phyloP scores from a whole-genome alignment of 1,139 yeast species.

The Magnusiomyces suaveolens region DNA sequence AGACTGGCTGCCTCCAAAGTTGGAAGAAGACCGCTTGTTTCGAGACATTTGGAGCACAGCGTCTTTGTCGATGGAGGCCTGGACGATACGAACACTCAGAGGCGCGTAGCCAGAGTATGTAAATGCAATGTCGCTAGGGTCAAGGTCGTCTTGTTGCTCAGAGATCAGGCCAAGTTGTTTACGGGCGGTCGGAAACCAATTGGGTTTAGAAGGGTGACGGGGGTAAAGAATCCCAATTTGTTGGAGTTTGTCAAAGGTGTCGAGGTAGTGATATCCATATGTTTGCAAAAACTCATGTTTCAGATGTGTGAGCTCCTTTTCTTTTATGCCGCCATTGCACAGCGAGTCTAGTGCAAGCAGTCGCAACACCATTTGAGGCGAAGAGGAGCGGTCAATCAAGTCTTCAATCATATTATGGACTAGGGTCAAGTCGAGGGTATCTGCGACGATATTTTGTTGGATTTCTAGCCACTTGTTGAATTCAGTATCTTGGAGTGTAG shows the following conservation, averaged over 20 bases:
- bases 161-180: constrained; percentile 25
- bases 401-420: constrained; percentile 42
- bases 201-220: constrained; percentile 29
- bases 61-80: constrained; percentile 31
- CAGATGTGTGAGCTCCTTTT: constrained; percentile 45
- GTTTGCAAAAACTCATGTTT: constrained; percentile 44
- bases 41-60: background rate
- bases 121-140: constrained; percentile 30
- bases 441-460: constrained; percentile 62
- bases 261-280: constrained; percentile 47
- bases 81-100: constrained; percentile 36
- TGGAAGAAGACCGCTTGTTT: background rate
- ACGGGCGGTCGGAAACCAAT: constrained; percentile 23
- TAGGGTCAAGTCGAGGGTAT: constrained; percentile 45
- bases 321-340: constrained; percentile 56
- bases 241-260: constrained; percentile 35
- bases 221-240: constrained; percentile 34
- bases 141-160: constrained; percentile 27
- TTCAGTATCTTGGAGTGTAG: constrained; percentile 40
- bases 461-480: constrained; percentile 54
- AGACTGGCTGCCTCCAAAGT: background rate
- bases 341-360: constrained; percentile 47
- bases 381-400: constrained; percentile 39
- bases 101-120: constrained; percentile 43
- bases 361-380: constrained; percentile 38